Conservation (phyloP, 441 rosid species). For the Gossypium trilobum region DNA sequence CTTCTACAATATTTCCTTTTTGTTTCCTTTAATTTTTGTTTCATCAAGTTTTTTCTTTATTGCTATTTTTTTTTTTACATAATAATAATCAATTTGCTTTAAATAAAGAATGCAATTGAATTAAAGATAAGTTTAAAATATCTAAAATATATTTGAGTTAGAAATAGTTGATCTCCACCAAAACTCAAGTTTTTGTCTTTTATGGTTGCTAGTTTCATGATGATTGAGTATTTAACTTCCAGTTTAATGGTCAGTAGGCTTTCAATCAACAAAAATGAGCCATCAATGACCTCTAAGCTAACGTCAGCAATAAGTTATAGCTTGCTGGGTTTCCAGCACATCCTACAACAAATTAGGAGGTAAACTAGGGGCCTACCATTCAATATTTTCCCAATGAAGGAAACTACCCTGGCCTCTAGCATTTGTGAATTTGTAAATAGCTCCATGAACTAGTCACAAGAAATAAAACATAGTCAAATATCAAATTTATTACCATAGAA, state of each 20-base stretch:
- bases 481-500: neutral
- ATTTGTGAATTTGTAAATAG: slow-evolving; percentile 64
- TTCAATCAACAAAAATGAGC: neutral
- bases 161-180: no score
- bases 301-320: neutral
- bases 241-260: neutral
- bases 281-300: neutral
- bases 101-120: no score
- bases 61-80: no score
- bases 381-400: slow-evolving; percentile 58
- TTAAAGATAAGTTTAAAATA: no score
- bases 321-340: neutral
- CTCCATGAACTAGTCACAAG: slow-evolving; percentile 45
- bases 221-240: neutral
- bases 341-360: neutral
- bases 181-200: no score
- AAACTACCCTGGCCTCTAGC: slow-evolving; percentile 63
- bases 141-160: no score
- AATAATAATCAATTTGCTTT: no score
- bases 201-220: no score
- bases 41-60: no score
- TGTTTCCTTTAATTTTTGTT: no score
- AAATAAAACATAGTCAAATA: slow-evolving; percentile 10
- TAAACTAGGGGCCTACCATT: slow-evolving; percentile 28
- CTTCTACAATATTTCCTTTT: no score